Percentiles rank a stretch among this genome's conserved stretches.
phyloP scores from a whole-genome alignment of 495 filamentous ascomycete species.

The Tuber calosporum region DNA sequence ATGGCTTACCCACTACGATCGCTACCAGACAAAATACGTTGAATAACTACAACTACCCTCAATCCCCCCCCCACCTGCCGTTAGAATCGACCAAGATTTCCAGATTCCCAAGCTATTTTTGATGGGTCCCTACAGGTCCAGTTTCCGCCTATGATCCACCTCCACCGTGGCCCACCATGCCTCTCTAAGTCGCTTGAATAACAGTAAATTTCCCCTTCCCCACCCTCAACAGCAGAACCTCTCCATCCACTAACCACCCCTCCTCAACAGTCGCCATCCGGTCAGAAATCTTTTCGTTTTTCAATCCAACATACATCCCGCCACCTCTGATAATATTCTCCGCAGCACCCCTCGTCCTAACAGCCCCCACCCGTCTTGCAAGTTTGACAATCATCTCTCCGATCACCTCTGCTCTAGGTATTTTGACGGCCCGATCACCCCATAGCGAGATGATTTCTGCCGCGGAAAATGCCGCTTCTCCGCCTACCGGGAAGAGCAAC shows the following conservation, averaged over 20 bases:
- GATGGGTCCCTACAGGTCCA: no score
- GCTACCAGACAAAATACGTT: no score
- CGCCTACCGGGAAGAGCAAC: constrained; percentile 26
- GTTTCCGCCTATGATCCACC: no score
- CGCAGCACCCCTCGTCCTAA: constrained; percentile 27
- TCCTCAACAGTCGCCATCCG: constrained; percentile 22
- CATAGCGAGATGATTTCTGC: constrained; percentile 27
- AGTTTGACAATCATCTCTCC: constrained; percentile 34
- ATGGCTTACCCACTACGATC: no score
- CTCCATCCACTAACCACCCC: constrained; percentile 34
- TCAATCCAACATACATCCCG: constrained; percentile 35
- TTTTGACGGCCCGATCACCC: constrained; percentile 16
- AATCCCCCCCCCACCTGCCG: no score
- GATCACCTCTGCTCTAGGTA: constrained; percentile 27
- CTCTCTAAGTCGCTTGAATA: constrained; percentile 11
- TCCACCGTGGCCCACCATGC: neutral
- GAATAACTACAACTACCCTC: no score
- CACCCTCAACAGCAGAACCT: constrained; percentile 35
- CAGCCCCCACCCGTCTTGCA: constrained; percentile 23
- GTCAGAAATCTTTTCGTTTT: constrained; percentile 21
- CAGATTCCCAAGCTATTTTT: no score
- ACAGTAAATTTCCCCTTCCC: constrained; percentile 38
- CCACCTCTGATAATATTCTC: constrained; percentile 33
- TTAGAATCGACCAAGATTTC: no score
- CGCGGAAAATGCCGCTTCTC: constrained; percentile 11